A percentile compares a stretch with the other conserved stretches of the same genome.
Evolutionary conservation across 306 rosid species (phyloP).

Genomic region (Castanea crenata): DNA sequence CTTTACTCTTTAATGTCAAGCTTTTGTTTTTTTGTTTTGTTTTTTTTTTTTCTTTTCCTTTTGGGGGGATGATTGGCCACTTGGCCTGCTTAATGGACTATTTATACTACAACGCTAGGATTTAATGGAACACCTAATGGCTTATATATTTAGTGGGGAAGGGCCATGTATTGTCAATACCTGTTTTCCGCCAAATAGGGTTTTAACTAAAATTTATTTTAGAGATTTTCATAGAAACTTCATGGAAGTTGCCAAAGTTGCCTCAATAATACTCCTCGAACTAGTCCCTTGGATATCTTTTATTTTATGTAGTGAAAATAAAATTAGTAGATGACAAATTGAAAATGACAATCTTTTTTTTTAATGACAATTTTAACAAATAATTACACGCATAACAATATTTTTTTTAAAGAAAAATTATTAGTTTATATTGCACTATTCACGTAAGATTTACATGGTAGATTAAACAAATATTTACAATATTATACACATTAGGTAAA

Average conservation of each 20-base stretch:
- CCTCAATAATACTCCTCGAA: constrained; percentile 28
- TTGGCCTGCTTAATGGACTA: background rate
- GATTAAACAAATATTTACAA: too few species aligned
- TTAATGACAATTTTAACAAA: background rate
- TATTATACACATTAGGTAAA: too few species aligned
- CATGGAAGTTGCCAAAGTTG: constrained; percentile 41
- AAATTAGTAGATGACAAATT: constrained; percentile 7
- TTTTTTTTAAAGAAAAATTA: too few species aligned
- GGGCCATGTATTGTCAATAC: background rate
- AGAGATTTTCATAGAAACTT: constrained; percentile 32
- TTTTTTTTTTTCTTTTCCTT: background rate
- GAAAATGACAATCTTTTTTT: background rate
- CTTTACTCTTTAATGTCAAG: background rate
- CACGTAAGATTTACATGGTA: too few species aligned
- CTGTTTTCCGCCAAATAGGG: background rate
- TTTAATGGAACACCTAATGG: background rate
- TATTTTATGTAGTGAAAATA: constrained; percentile 24
- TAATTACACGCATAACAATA: too few species aligned
- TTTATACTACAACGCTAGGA: background rate
- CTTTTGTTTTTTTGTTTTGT: too few species aligned
- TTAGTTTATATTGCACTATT: too few species aligned
- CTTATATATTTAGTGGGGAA: background rate
- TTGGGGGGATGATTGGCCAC: background rate
- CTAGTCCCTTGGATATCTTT: too few species aligned
- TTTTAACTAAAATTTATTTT: background rate